Base-by-base conservation (phyloP, 768 basidiomycete genomes). In the Xanthoconium purpureum region DNA sequence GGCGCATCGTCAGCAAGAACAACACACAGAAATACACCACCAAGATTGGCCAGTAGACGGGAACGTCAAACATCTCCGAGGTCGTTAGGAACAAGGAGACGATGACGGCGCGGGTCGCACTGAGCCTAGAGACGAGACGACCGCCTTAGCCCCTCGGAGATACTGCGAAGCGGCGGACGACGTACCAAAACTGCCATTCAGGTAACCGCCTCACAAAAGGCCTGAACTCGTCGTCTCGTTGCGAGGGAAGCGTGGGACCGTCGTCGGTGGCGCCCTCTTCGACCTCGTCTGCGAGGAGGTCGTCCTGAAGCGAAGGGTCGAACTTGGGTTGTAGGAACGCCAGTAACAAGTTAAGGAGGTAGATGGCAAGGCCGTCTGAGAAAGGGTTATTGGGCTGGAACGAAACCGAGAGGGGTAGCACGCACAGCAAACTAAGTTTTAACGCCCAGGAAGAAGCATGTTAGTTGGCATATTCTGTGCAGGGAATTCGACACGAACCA, bases 21-120 rank as follows among this genome's bases (percentile, higher is more conserved):
- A 98, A 81, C 42, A 94, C 88, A 73, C 90, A 90, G 80, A 98
- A 99, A 77, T 99, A 99, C 55, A 98, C 78, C 64, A 98, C 86
- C 52, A 99, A 84, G 73, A 99, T 98, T 9, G 97, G 97, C 95
- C 97, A 98, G 76, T 97, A 98, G 24, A 98, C 97, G 8, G 97
- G 96, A 20, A 99, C 89, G 70, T 98, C 95, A 63, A 97, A 96
- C 36, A 88, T 75, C 45, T 88, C 80, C 28, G 91, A 95, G 54
- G 88, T 75, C 3, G 97, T 91, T 71, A 88, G 88, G 52, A 87
- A 73, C 40, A 96, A 65, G 6, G 94, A 88, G 50, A 99, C 69
- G 20, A 89, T n/a, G 28, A 91, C 88, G 12, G 96, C 94, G 45
- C 91, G 87, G 7, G 94, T 98, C 1, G 93, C 80, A 6, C 93